Conservation (phyloP, 2,329 filamentous ascomycete genomes). For the Pseudocercospora macadamiae region DNA sequence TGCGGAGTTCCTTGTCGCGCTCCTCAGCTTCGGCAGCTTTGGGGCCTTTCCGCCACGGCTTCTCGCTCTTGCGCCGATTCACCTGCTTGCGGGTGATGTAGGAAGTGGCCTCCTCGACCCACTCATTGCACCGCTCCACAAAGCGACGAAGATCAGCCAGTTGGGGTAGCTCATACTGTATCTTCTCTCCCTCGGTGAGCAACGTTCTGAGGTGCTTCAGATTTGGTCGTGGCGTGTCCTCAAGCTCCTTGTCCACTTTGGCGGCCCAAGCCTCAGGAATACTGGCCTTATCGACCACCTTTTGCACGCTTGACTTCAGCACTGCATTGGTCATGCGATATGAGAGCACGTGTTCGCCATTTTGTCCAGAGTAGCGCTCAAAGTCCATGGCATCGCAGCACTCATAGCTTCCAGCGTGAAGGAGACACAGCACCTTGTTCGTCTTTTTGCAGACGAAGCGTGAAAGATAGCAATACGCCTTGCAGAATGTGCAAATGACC, state of each 20-base stretch:
- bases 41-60: conserved; percentile 74
- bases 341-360: conserved; percentile 68
- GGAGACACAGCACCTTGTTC: conserved; percentile 78
- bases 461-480: conserved; percentile 87
- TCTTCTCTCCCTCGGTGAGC: conserved; percentile 91
- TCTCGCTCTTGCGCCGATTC: conserved; percentile 93
- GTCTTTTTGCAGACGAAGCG: conserved; percentile 83
- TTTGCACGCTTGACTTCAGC: conserved; percentile 68
- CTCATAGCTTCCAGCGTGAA: conserved; percentile 77
- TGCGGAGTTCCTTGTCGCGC: conserved; percentile 79
- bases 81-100: conserved; percentile 98
- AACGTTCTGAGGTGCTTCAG: conserved; percentile 83
- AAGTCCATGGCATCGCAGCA: conserved; percentile 74
- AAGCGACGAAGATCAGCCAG: conserved; percentile 81
- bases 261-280: conserved; percentile 88
- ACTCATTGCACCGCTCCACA: conserved; percentile 95
- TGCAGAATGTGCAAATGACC: conserved; percentile 89
- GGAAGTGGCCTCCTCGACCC: conserved; percentile 94
- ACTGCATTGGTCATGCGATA: conserved; percentile 76
- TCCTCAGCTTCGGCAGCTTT: conserved; percentile 81
- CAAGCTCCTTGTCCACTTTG: conserved; percentile 82
- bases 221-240: conserved; percentile 80
- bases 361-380: conserved; percentile 63
- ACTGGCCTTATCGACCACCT: conserved; percentile 81
- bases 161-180: conserved; percentile 84